phyloP scores from a whole-genome alignment of 2,329 filamentous ascomycete species.

The Aspergillus sclerotialis region DNA sequence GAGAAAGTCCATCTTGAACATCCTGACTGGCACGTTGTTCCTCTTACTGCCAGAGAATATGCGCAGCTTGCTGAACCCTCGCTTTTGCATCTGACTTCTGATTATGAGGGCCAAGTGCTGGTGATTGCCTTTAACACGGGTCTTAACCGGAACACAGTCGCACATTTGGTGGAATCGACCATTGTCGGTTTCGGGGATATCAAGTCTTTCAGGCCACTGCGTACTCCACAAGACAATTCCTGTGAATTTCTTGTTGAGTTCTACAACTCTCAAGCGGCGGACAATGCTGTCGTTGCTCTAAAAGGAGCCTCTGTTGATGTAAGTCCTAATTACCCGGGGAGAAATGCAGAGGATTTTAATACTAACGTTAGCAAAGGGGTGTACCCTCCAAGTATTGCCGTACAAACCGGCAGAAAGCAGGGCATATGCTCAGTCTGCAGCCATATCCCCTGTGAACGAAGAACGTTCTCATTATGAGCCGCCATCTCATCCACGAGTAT shows the following conservation, averaged over 20 bases:
- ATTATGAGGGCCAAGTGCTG: constrained; percentile 51
- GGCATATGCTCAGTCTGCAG: background rate
- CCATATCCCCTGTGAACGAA: constrained; percentile 10
- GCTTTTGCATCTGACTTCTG: constrained; percentile 23
- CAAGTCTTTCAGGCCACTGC: constrained; percentile 25
- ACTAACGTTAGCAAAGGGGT: background rate
- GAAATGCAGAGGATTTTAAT: too few species aligned
- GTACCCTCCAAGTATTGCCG: constrained; percentile 3
- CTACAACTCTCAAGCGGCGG: constrained; percentile 30
- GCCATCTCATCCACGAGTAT: constrained; percentile 9
- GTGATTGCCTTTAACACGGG: constrained; percentile 39
- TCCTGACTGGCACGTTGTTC: constrained; percentile 43
- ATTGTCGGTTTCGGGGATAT: constrained; percentile 32
- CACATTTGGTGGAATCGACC: constrained; percentile 40
- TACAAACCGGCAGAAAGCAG: too few species aligned
- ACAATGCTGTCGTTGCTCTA: constrained; percentile 28
- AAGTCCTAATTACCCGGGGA: too few species aligned
- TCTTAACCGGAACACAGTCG: constrained; percentile 30
- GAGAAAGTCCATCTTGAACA: constrained; percentile 40
- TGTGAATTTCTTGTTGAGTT: constrained; percentile 35
- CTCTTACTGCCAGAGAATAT: constrained; percentile 42
- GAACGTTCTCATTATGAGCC: constrained; percentile 9
- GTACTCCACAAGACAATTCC: constrained; percentile 20
- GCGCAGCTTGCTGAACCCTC: constrained; percentile 28
- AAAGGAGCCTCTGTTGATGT: constrained; percentile 31